Evolutionary conservation across 768 basidiomycete genomes (phyloP).

Genomic region (Flagelloscypha sp.): DNA sequence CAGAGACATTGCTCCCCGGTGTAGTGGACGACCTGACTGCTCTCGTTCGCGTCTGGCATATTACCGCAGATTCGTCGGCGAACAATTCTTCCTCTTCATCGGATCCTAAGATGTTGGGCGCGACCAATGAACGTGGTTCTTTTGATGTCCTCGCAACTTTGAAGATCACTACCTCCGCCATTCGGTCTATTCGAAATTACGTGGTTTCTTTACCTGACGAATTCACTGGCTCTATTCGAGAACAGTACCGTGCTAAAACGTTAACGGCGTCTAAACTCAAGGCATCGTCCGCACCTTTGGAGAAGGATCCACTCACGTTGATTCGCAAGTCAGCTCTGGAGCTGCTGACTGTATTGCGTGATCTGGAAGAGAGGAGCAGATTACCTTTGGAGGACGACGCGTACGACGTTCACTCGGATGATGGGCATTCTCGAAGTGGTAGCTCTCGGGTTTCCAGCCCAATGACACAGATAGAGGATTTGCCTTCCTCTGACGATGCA

Average conservation of each 20-base stretch:
- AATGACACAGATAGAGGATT: constrained; percentile 19
- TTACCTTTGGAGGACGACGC: constrained; percentile 72
- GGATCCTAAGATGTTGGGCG: constrained; percentile 15
- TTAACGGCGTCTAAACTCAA: constrained; percentile 26
- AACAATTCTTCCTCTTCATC: constrained; percentile 6
- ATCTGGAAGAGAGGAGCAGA: constrained; percentile 71
- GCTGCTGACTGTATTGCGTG: constrained; percentile 70
- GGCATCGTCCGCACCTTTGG: constrained; percentile 25
- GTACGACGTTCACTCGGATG: constrained; percentile 77
- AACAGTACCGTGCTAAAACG: constrained; percentile 49
- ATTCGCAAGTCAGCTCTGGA: constrained; percentile 78
- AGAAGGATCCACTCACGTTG: constrained; percentile 52
- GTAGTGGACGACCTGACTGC: constrained; percentile 67
- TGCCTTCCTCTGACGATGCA: constrained; percentile 32
- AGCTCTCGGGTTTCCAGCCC: constrained; percentile 41
- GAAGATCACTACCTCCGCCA: constrained; percentile 70
- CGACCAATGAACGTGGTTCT: constrained; percentile 11
- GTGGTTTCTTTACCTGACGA: constrained; percentile 77
- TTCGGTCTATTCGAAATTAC: constrained; percentile 80
- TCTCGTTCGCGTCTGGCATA: constrained; percentile 56
- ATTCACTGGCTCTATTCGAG: constrained; percentile 43
- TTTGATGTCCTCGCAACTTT: constrained; percentile 65
- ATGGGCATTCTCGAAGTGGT: constrained; percentile 33
- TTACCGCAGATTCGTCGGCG: constrained; percentile 17
- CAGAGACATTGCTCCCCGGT: constrained; percentile 67